Evolutionary conservation across 345 rosid genomes (phyloP), one percentile per base, ranked within the genome.

Genomic region (Ricinus communis): DNA sequence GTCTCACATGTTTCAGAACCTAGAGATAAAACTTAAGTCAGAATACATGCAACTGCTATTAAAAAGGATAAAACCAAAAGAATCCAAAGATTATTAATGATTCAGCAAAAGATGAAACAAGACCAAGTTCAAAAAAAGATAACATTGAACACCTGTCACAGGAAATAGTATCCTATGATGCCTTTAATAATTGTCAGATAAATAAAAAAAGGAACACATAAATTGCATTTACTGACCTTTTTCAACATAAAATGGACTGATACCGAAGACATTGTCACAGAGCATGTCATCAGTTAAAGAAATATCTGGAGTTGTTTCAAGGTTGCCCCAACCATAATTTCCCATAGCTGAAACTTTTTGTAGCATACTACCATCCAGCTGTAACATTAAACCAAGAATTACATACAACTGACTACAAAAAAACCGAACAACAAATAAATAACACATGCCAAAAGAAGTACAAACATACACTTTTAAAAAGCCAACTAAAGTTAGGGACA

Each of bases 311-410:
- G 64, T 60, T 70, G 75, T 61, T 77, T 73, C 76, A 76, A 71
- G 55, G 84, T 85, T 85, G 70, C 88, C 92, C 96, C 97, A 94
- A 58, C 97, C 93, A 83, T 90, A 94, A 65, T 81, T 86, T 80
- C 85, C 93, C 82, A 94, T 76, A 49, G 58, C 77, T 60, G 89
- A 84, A 79, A 89, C 75, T 15, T 79, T 69, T 62, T 62, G 79
- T 11, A 67, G 56, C 59, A 60, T 55, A 12, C 52, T 54, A 62
- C 45, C 62, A 50, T 78, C 82, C 66, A 82, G 83, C 98, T 90
- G 76, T 66, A 77, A 65, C 65, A 75, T 53, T 41, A 76, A 74
- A 67, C 8, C 3, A 38, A 62, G 19, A 22, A 27, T 57, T 45
- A 19, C 5, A 41, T 25, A 65, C 33, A 56, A 57, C 28, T 36